Evolutionary conservation across 1,284 basidiomycete species (phyloP).

Genomic region (Lignosus rhinocerotis): DNA sequence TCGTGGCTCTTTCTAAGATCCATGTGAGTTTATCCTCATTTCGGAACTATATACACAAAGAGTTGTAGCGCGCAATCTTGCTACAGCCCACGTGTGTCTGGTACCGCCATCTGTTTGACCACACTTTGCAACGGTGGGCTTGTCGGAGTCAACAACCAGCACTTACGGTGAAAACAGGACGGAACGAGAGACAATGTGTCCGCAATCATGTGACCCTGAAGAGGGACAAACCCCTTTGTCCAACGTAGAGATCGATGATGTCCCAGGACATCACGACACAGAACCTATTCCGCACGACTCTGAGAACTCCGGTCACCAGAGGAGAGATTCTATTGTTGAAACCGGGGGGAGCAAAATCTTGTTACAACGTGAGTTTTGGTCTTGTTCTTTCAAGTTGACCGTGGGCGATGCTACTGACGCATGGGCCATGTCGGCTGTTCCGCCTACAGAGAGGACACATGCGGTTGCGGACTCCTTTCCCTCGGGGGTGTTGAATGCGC

Average conservation of each 20-base stretch:
- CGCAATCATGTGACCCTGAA: not conserved
- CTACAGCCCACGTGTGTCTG: not conserved
- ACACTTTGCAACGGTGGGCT: not conserved
- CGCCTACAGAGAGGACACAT: not conserved
- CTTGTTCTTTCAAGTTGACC: not conserved
- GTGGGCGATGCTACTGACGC: not conserved
- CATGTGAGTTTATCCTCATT: not conserved
- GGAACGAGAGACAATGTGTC: not conserved
- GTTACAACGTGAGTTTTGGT: not conserved
- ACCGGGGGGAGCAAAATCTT: not conserved
- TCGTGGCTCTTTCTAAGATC: not conserved
- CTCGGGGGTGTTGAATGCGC: not conserved
- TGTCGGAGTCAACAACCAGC: no score
- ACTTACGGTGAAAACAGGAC: not conserved
- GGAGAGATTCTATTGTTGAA: not conserved
- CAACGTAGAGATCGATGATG: not conserved
- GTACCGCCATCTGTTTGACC: not conserved
- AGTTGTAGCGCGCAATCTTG: not conserved
- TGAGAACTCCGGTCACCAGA: not conserved
- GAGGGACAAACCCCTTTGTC: not conserved
- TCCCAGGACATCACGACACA: not conserved
- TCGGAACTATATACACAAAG: not conserved
- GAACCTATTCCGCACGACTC: not conserved
- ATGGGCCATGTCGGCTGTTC: not conserved
- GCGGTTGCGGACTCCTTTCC: not conserved